These are phyloP conservation scores for Trypanosoma rangeli DNA, from an alignment of 208 protist genomes.

Conservation along the genomic window DNA sequence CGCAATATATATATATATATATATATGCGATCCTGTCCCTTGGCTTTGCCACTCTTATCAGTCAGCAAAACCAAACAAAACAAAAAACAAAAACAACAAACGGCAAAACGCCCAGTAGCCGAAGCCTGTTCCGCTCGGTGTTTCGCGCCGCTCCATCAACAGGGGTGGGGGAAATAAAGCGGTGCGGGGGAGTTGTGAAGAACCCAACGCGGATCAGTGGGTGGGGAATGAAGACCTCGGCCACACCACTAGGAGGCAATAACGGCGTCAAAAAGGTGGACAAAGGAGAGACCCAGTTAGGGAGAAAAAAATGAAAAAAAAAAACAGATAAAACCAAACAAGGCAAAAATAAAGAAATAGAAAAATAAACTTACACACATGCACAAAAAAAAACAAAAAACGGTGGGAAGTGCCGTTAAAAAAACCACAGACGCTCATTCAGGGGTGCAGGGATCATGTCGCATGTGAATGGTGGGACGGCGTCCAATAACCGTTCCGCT, in stretches of 20 bases:
- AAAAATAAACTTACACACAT: conserved; percentile 10
- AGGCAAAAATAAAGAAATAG: conserved; percentile 13
- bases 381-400: neutral
- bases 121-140: too few relatives aligned
- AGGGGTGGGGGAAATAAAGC: neutral
- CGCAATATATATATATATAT: neutral
- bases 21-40: neutral
- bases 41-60: neutral
- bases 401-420: conserved; percentile 35
- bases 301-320: conserved; percentile 19
- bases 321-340: conserved; percentile 11
- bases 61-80: neutral
- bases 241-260: neutral
- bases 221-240: neutral
- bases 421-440: conserved; percentile 76
- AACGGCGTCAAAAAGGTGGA: neutral
- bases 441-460: conserved; percentile 82
- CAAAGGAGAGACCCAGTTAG: too few relatives aligned
- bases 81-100: neutral
- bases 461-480: conserved; percentile 57
- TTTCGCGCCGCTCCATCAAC: neutral
- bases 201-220: neutral
- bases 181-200: neutral
- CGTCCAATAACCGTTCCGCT: conserved; percentile 75
- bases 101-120: neutral